phyloP scores from a whole-genome alignment of 176 grass and related monocot species.

The Aechmea fasciata region DNA sequence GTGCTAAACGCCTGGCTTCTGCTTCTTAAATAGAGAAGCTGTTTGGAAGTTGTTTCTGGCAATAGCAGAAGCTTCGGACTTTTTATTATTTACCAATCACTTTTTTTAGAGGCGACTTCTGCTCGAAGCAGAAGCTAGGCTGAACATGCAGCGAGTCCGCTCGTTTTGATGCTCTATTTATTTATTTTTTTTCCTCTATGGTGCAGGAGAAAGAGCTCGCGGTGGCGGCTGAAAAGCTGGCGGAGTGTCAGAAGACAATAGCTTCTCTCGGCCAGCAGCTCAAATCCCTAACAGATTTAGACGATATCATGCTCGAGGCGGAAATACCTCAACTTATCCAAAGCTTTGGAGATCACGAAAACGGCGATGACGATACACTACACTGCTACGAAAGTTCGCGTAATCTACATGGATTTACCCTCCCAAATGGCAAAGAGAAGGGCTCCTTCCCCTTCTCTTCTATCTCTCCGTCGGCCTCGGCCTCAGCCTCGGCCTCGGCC shows the following conservation, averaged over 20 bases:
- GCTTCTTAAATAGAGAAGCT: no score
- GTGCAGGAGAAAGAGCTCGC: constrained; percentile 63
- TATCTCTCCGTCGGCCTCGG: neutral
- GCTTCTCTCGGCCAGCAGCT: constrained; percentile 79
- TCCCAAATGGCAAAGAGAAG: constrained; percentile 24
- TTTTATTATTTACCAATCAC: no score
- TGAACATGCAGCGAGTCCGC: neutral
- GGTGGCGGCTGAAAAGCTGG: constrained; percentile 72
- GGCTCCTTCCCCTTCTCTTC: constrained; percentile 7
- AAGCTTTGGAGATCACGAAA: constrained; percentile 22
- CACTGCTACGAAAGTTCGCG: constrained; percentile 4
- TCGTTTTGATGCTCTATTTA: neutral
- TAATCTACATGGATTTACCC: neutral
- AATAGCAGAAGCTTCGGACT: no score
- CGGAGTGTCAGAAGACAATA: constrained; percentile 93
- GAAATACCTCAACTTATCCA: constrained; percentile 25
- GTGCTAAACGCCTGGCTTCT: no score
- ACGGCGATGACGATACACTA: constrained; percentile 1
- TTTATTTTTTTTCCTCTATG: neutral
- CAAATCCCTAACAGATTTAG: constrained; percentile 65
- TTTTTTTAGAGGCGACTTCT: no score
- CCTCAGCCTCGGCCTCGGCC: neutral
- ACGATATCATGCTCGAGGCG: constrained; percentile 18
- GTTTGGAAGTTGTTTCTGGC: no score
- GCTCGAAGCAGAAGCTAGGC: no score